phyloP scores from a whole-genome alignment of 2,329 filamentous ascomycete genomes.

The Verticillium alfalfae region DNA sequence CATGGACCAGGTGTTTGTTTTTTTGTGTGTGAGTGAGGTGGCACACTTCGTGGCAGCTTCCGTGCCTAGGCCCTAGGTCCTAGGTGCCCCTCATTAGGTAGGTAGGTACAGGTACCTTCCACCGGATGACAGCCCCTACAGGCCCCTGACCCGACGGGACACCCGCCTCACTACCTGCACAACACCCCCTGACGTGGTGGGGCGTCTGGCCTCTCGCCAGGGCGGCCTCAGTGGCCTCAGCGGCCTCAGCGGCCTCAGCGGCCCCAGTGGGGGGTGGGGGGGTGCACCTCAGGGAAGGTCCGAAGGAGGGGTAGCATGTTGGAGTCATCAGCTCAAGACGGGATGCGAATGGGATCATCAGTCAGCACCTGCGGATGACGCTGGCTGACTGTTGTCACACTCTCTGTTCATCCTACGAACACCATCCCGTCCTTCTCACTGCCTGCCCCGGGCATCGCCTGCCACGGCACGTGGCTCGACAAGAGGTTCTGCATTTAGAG shows the following conservation, averaged over 20 bases:
- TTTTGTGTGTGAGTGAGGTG: background rate
- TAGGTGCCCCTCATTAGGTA: too few relatives aligned
- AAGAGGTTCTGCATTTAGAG: background rate
- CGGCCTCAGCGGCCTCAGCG: background rate
- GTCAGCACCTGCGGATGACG: background rate
- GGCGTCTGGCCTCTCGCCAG: too few relatives aligned
- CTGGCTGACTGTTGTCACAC: background rate
- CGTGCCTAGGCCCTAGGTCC: background rate
- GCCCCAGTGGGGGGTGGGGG: background rate
- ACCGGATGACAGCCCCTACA: too few relatives aligned
- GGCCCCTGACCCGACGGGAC: too few relatives aligned
- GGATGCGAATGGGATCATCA: background rate
- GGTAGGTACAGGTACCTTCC: too few relatives aligned
- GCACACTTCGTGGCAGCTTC: too few relatives aligned
- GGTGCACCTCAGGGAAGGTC: too few relatives aligned
- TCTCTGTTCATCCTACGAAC: background rate
- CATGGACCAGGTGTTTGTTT: constrained; percentile 10
- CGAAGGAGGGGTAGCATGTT: too few relatives aligned
- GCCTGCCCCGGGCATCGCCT: background rate
- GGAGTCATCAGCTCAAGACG: background rate
- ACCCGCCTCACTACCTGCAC: too few relatives aligned
- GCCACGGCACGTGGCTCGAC: background rate
- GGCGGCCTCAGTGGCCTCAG: background rate
- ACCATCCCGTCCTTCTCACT: background rate
- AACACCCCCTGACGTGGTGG: too few relatives aligned